Evolutionary conservation across 2,329 filamentous ascomycete genomes (phyloP).

Genomic region (Pezicula carpinea): DNA sequence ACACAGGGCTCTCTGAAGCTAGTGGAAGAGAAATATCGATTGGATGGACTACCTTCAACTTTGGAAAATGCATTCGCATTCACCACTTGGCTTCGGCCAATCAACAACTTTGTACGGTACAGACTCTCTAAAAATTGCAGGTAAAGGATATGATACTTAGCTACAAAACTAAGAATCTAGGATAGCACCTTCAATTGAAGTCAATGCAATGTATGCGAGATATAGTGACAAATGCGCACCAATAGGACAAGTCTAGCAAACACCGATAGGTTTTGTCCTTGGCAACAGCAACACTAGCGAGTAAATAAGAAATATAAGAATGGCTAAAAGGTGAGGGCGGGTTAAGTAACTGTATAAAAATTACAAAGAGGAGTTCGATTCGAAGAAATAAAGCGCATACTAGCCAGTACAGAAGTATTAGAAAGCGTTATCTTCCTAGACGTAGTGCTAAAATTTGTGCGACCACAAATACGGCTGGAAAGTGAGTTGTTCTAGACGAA

Average conservation of each 20-base stretch:
- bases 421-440: conserved; percentile 18
- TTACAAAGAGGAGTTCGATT: conserved; percentile 10
- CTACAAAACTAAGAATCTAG: too few relatives aligned
- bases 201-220: too few relatives aligned
- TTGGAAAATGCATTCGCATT: too few relatives aligned
- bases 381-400: conserved; percentile 10
- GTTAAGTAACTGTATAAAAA: neutral
- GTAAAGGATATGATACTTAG: too few relatives aligned
- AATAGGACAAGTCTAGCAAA: conserved; percentile 2
- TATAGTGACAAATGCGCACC: neutral
- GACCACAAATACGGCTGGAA: conserved; percentile 36
- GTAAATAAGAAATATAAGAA: conserved; percentile 7
- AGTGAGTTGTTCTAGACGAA: conserved; percentile 37
- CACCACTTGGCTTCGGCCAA: too few relatives aligned
- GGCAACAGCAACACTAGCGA: conserved; percentile 7
- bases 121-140: too few relatives aligned
- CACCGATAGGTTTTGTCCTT: conserved; percentile 23
- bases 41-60: too few relatives aligned
- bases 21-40: too few relatives aligned
- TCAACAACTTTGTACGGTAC: too few relatives aligned
- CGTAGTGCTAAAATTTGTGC: conserved; percentile 32
- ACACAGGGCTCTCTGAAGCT: too few relatives aligned
- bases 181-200: too few relatives aligned
- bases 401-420: conserved; percentile 11
- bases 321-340: conserved; percentile 6